Percentiles rank a stretch among this genome's conserved stretches.
phyloP scores from a whole-genome alignment of 2,329 filamentous ascomycete genomes.

The Ceratocystis lukuohia region DNA sequence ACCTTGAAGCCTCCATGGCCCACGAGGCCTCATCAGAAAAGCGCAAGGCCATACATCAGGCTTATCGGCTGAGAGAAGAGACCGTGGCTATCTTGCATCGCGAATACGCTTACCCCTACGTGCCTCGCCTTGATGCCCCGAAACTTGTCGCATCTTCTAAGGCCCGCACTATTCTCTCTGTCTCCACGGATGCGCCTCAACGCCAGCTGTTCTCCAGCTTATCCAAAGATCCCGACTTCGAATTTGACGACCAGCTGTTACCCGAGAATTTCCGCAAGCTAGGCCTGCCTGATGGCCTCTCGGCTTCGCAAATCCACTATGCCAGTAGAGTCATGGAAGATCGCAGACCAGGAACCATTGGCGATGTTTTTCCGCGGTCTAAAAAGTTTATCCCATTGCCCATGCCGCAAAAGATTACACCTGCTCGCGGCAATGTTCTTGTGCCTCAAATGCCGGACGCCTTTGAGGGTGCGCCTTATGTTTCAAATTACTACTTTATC shows the following conservation, averaged over 20 bases:
- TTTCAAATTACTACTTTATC: constrained; percentile 49
- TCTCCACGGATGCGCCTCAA: constrained; percentile 61
- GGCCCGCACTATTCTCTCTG: constrained; percentile 49
- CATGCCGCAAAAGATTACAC: constrained; percentile 45
- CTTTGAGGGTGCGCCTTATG: constrained; percentile 41
- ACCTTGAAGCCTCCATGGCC: constrained; percentile 31
- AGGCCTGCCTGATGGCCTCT: constrained; percentile 60
- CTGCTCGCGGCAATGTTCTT: constrained; percentile 47
- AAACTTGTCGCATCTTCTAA: constrained; percentile 8
- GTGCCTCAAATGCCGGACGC: constrained; percentile 42
- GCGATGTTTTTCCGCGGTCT: constrained; percentile 41
- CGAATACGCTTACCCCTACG: constrained; percentile 40
- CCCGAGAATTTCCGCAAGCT: constrained; percentile 43
- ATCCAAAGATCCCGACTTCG: constrained; percentile 28
- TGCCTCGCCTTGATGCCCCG: constrained; percentile 6
- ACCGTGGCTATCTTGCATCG: constrained; percentile 49
- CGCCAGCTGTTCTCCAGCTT: constrained; percentile 79
- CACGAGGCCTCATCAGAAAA: constrained; percentile 20
- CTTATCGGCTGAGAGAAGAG: constrained; percentile 29
- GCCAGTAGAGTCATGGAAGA: constrained; percentile 29
- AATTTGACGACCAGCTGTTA: constrained; percentile 23
- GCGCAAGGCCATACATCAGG: constrained; percentile 19
- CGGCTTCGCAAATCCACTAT: constrained; percentile 28
- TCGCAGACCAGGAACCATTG: constrained; percentile 45
- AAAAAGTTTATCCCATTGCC: constrained; percentile 46